Conservation (phyloP, 148 eudicot genomes). For the Hydrangea macrophylla region DNA sequence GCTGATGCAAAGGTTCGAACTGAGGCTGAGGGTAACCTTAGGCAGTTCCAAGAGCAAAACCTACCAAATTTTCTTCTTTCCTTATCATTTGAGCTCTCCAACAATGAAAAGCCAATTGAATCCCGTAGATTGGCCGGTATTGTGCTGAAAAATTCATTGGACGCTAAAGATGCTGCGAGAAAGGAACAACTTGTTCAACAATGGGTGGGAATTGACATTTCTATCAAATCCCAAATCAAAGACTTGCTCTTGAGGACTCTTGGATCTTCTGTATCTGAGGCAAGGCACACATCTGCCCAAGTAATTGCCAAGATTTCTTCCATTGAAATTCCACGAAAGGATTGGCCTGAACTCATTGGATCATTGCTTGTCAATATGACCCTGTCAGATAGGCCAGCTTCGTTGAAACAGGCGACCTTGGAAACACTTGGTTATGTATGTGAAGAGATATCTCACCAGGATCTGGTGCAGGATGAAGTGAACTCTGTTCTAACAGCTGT, state of each 20-base stretch:
- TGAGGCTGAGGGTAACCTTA: constrained; percentile 51
- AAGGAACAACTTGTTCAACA: constrained; percentile 53
- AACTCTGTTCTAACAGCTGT: constrained; percentile 68
- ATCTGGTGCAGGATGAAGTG: constrained; percentile 60
- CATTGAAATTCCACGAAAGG: constrained; percentile 59
- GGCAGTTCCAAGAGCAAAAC: constrained; percentile 65
- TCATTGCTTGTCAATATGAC: constrained; percentile 56
- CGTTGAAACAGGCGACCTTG: constrained; percentile 62
- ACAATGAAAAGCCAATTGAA: constrained; percentile 54
- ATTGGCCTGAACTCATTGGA: constrained; percentile 65
- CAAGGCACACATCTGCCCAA: constrained; percentile 67
- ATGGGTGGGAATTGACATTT: constrained; percentile 50
- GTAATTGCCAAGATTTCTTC: constrained; percentile 63
- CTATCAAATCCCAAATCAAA: constrained; percentile 54
- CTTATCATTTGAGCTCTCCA: constrained; percentile 55
- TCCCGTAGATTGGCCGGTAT: constrained; percentile 65
- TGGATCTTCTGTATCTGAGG: constrained; percentile 41
- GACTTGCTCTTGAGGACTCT: constrained; percentile 49
- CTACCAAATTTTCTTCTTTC: constrained; percentile 40
- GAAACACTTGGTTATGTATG: constrained; percentile 67
- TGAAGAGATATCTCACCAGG: constrained; percentile 63
- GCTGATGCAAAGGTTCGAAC: constrained; percentile 50
- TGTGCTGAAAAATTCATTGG: constrained; percentile 55
- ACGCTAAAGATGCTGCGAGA: constrained; percentile 55
- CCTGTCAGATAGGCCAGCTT: constrained; percentile 40